These are phyloP conservation scores for Xylariaceae sp. DNA, from an alignment of 2,329 filamentous ascomycete genomes.

Conservation along the genomic window DNA sequence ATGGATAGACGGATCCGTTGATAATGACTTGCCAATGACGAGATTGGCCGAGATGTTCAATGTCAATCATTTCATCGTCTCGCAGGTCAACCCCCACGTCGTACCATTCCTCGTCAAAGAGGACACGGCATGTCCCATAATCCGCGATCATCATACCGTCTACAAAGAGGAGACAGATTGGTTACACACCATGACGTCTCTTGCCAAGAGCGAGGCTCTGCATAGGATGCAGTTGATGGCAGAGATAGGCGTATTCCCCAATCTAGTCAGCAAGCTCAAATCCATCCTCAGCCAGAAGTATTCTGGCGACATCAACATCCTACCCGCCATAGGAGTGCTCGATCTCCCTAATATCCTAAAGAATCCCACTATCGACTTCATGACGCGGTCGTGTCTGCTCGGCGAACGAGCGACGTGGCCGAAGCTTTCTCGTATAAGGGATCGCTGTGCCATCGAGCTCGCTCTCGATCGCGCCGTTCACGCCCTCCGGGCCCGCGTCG, in stretches of 20 bases:
- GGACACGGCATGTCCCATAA: conserved; percentile 49
- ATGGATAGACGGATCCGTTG: conserved; percentile 93
- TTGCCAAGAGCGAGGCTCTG: conserved; percentile 75
- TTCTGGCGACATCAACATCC: conserved; percentile 90
- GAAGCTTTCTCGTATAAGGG: conserved; percentile 77
- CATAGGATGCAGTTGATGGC: conserved; percentile 77
- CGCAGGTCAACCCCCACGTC: conserved; percentile 93
- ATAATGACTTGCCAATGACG: conserved; percentile 90
- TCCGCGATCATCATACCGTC: conserved; percentile 22
- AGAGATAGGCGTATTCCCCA: conserved; percentile 77
- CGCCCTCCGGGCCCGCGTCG: conserved; percentile 61
- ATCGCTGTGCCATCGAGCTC: conserved; percentile 84
- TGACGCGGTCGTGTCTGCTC: conserved; percentile 70
- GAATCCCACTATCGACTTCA: conserved; percentile 84
- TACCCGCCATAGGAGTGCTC: conserved; percentile 71
- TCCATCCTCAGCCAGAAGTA: conserved; percentile 88
- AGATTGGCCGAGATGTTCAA: conserved; percentile 93
- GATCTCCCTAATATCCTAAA: conserved; percentile 74
- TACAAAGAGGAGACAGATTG: conserved; percentile 49
- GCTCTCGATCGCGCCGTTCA: conserved; percentile 75
- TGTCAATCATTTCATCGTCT: conserved; percentile 97
- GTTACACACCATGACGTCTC: conserved; percentile 62
- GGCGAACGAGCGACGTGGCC: conserved; percentile 92
- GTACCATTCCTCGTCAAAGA: conserved; percentile 79
- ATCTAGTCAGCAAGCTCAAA: conserved; percentile 69